Evolutionary conservation across 345 rosid genomes (phyloP).

Genomic region (Raphanus raphanistrum): DNA sequence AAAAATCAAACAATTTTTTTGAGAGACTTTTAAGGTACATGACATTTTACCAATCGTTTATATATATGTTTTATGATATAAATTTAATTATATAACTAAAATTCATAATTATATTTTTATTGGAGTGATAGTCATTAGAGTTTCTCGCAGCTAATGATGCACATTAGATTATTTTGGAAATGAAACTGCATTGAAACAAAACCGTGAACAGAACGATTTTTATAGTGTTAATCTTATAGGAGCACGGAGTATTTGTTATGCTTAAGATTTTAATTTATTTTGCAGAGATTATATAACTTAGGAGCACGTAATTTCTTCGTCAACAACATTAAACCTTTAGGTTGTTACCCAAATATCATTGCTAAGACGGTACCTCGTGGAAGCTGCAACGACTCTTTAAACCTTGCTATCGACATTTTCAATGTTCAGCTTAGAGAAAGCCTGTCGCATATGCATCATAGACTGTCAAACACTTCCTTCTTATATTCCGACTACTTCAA

Average conservation of each 20-base stretch:
- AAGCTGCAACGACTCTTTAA: conserved; percentile 24
- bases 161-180: neutral
- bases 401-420: conserved; percentile 8
- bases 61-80: no score
- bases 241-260: neutral
- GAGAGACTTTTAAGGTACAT: neutral
- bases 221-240: neutral
- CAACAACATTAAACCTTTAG: conserved; percentile 32
- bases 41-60: neutral
- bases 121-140: neutral
- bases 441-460: neutral
- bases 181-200: neutral
- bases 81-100: no score
- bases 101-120: no score
- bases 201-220: neutral
- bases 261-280: neutral
- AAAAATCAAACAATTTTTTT: neutral
- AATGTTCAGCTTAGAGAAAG: conserved; percentile 21
- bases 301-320: conserved; percentile 36
- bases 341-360: conserved; percentile 31
- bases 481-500: conserved; percentile 33
- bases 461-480: neutral
- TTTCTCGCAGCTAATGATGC: neutral
- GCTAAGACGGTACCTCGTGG: conserved; percentile 15
- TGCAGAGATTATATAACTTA: conserved; percentile 27